phyloP scores from a whole-genome alignment of 1,284 basidiomycete genomes.

The Leccinum proliferum region DNA sequence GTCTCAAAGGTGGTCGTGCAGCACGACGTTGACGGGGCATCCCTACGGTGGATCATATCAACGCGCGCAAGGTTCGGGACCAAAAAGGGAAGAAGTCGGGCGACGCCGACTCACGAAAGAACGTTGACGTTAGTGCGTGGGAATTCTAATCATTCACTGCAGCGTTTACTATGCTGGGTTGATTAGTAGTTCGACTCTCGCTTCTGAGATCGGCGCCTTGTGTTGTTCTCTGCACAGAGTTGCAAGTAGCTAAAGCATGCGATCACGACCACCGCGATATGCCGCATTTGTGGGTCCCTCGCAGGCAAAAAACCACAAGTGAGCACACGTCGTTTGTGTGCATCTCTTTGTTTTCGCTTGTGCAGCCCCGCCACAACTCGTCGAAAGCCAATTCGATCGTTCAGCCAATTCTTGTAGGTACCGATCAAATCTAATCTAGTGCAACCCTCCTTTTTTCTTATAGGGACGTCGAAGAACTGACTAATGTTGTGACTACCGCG shows the following conservation, averaged over 20 bases:
- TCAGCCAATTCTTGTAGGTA: not conserved
- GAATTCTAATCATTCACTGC: too few relatives aligned
- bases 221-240: not conserved
- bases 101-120: too few relatives aligned
- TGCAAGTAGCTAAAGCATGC: not conserved
- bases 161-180: too few relatives aligned
- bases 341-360: not conserved
- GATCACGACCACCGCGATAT: not conserved
- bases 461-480: not conserved
- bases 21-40: slow-evolving; percentile 29
- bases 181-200: slow-evolving; percentile 1
- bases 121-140: too few relatives aligned
- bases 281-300: not conserved
- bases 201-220: not conserved
- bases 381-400: not conserved
- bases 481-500: not conserved
- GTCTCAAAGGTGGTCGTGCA: slow-evolving; percentile 32
- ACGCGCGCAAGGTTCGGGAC: not conserved
- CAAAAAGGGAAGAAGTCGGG: not conserved
- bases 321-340: not conserved
- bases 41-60: slow-evolving; percentile 3
- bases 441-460: not conserved
- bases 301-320: not conserved
- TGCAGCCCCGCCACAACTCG: not conserved
- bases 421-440: slow-evolving; percentile 7